phyloP scores from a whole-genome alignment of 768 basidiomycete genomes.

The Boletus bicolor region DNA sequence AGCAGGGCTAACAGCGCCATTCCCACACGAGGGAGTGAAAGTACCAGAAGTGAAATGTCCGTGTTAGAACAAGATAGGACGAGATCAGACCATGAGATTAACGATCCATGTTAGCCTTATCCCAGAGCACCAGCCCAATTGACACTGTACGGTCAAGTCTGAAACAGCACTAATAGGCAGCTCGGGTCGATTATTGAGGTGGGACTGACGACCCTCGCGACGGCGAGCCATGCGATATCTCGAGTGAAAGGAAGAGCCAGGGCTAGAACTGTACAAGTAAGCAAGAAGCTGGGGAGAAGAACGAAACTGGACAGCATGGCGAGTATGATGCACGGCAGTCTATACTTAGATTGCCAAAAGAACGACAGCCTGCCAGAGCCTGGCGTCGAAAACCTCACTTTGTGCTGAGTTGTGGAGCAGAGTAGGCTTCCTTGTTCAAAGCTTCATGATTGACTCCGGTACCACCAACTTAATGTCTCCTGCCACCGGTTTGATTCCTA shows the following conservation, averaged over 20 bases:
- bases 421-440: not conserved
- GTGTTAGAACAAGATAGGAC: not conserved
- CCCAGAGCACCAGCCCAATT: not conserved
- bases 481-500: not conserved
- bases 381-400: no score
- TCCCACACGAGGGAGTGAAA: not conserved
- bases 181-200: not conserved
- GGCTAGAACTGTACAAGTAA: not conserved
- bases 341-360: no score
- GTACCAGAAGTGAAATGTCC: slow-evolving; percentile 2
- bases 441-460: not conserved
- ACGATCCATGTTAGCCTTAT: not conserved
- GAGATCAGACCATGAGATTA: not conserved
- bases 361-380: not conserved
- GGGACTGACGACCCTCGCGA: not conserved
- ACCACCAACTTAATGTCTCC: not conserved
- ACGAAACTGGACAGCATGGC: not conserved
- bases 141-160: not conserved
- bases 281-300: not conserved
- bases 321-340: not conserved
- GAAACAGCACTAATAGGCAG: not conserved
- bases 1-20: not conserved
- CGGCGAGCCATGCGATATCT: not conserved
- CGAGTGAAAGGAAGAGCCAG: not conserved
- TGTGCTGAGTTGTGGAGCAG: not conserved